Evolutionary conservation across 2,329 filamentous ascomycete genomes (phyloP).

Genomic region (Escovopsis sp.): DNA sequence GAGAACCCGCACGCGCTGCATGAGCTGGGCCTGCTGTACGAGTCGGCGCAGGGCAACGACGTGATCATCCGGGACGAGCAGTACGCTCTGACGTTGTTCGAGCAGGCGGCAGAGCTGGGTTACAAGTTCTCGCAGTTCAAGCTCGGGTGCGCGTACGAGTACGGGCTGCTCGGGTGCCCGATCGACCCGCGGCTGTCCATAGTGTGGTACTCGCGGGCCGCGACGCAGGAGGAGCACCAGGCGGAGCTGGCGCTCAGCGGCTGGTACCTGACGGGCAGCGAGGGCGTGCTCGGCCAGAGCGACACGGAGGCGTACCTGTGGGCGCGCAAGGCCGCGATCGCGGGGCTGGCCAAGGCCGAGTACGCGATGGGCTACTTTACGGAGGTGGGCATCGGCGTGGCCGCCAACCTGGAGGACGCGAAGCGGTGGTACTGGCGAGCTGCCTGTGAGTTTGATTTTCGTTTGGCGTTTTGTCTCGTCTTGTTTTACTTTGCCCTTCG

Average conservation of each 20-base stretch:
- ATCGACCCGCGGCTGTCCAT: constrained; percentile 79
- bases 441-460: constrained; percentile 58
- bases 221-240: constrained; percentile 87
- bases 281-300: constrained; percentile 76
- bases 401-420: constrained; percentile 79
- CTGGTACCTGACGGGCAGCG: constrained; percentile 90
- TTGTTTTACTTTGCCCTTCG: not conserved
- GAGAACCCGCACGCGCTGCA: constrained; percentile 94
- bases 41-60: constrained; percentile 51
- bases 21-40: constrained; percentile 59
- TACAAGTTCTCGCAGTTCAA: constrained; percentile 94
- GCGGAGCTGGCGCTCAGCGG: constrained; percentile 71
- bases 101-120: constrained; percentile 71
- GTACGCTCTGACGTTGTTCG: constrained; percentile 71
- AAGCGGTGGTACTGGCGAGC: constrained; percentile 98
- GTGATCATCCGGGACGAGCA: constrained; percentile 65
- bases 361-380: constrained; percentile 97
- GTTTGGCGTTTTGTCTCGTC: not conserved
- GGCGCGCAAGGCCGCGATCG: constrained; percentile 83
- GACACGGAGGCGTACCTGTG: constrained; percentile 95
- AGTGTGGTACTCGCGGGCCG: constrained; percentile 84
- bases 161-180: constrained; percentile 66
- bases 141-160: constrained; percentile 78
- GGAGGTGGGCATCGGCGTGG: constrained; percentile 82
- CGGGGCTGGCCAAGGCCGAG: constrained; percentile 82